Conservation (phyloP, 345 rosid genomes). For the Firmiana major region DNA sequence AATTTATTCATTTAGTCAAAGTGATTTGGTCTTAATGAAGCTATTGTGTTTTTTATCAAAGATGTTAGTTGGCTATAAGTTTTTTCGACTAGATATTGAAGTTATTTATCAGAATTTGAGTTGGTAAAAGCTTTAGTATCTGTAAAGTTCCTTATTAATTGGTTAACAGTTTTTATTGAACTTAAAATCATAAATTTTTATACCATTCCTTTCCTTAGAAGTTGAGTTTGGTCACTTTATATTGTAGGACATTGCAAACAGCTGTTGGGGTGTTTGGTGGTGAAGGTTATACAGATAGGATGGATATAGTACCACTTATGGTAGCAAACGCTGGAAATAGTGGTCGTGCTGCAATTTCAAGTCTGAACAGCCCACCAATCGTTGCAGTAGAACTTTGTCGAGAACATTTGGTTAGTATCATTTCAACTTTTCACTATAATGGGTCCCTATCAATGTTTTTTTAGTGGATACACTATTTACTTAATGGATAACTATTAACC, state of each 20-base stretch:
- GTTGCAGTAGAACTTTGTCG: slow-evolving; percentile 85
- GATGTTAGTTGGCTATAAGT: background rate
- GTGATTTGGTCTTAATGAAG: background rate
- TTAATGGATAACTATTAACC: background rate
- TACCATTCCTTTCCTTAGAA: background rate
- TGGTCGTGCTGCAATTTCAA: slow-evolving; percentile 72
- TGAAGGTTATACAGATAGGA: slow-evolving; percentile 59
- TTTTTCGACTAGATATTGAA: background rate
- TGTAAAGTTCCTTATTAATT: background rate
- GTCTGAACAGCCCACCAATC: slow-evolving; percentile 70
- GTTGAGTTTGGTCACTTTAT: slow-evolving; percentile 17
- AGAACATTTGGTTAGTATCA: slow-evolving; percentile 77
- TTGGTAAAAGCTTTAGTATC: background rate
- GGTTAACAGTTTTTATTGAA: background rate
- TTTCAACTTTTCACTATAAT: background rate
- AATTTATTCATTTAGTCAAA: background rate
- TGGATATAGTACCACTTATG: slow-evolving; percentile 76
- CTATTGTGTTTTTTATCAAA: background rate
- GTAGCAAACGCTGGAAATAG: slow-evolving; percentile 87
- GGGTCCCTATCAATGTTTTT: background rate
- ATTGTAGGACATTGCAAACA: slow-evolving; percentile 85
- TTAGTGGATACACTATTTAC: background rate
- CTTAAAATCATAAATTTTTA: background rate
- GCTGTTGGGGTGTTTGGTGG: slow-evolving; percentile 98
- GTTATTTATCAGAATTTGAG: background rate